A percentile compares a stretch with the other conserved stretches of the same genome.
Conservation (phyloP, 2,329 filamentous ascomycete species). For the Fusarium paranaense region DNA sequence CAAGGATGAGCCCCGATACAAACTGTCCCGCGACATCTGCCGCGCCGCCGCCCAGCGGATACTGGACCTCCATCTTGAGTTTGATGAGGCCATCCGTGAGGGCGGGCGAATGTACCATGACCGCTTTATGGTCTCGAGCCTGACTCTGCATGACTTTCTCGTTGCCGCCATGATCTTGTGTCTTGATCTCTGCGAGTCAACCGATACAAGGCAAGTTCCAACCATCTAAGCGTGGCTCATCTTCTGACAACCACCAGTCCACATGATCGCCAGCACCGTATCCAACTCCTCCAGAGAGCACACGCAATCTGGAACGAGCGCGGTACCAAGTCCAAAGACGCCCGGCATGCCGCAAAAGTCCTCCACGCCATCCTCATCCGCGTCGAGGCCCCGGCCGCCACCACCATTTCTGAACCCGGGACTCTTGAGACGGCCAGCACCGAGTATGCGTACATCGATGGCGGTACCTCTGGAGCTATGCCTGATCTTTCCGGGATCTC, state of each 20-base stretch:
- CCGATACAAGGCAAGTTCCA: constrained; percentile 49
- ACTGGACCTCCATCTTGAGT: constrained; percentile 60
- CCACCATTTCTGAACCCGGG: constrained; percentile 2
- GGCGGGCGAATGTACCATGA: constrained; percentile 65
- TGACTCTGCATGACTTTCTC: constrained; percentile 68
- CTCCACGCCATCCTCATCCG: constrained; percentile 57
- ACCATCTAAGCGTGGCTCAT: not conserved
- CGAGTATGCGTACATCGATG: not conserved
- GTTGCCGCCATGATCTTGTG: constrained; percentile 71
- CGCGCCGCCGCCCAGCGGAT: constrained; percentile 58
- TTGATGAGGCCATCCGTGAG: constrained; percentile 57
- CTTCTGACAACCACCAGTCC: constrained; percentile 29
- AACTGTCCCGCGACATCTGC: constrained; percentile 55
- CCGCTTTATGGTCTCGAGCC: constrained; percentile 63
- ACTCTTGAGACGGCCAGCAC: constrained; percentile 9
- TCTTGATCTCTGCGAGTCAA: constrained; percentile 59
- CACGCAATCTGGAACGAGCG: constrained; percentile 57
- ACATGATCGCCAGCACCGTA: constrained; percentile 50
- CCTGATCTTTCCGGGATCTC: constrained; percentile 21
- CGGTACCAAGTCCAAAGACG: constrained; percentile 54
- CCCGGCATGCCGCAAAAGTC: constrained; percentile 56
- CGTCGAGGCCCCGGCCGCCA: constrained; percentile 42
- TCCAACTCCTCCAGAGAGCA: constrained; percentile 54
- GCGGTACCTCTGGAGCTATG: not conserved
- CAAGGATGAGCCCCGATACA: constrained; percentile 53